Evolutionary conservation across 2,329 filamentous ascomycete species (phyloP), one percentile per base, ranked within the genome.

Genomic region (Aspergillus eucalypticola): DNA sequence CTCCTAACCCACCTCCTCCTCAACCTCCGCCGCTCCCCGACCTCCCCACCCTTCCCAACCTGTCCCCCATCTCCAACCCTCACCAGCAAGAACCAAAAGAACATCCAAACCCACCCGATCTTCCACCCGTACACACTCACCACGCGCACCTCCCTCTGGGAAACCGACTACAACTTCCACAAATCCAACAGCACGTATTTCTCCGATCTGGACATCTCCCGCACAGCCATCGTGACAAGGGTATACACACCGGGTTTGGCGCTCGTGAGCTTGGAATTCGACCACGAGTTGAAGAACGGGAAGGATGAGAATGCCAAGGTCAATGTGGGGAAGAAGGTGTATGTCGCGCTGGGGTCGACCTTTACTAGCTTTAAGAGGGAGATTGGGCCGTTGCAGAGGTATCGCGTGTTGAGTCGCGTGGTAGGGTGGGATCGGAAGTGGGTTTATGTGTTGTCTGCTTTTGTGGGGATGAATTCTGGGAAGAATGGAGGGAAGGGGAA

Each of bases 111-210:
- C 1, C 82, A 86, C 62, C 85, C 88, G 42, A 84, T 95, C 65
- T 95, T 94, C 79, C 84, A 87, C 52, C 88, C 90, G 51, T 78
- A 90, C 54, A 86, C 90, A 60, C 86, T 88, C 15, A 80, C 82
- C 41, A 86, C 88, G 6, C 86, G 87, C 70, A 85, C 89, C 13
- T 85, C 90, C 1, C 78, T 90, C 56, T 83, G 90, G 67, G 92
- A 96, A 77, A 91, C 88, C 69, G 93, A 96, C 78, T 92, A 92
- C 80, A 94, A 95, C 78, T 72, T 92, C 46, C 90, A 94, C 82
- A 92, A 93, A 74, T 88, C 88, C 63, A 91, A 92, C 79, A 87
- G 85, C 67, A 96, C 92, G 29, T 96, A 96, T 80, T 96, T 96
- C 73, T 82, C 87, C 66, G 92, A 96, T 76, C 86, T 96, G 66